Evolutionary conservation across 1,284 basidiomycete species (phyloP), one percentile per base, ranked within the genome.

Genomic region (Malassezia cuniculi): DNA sequence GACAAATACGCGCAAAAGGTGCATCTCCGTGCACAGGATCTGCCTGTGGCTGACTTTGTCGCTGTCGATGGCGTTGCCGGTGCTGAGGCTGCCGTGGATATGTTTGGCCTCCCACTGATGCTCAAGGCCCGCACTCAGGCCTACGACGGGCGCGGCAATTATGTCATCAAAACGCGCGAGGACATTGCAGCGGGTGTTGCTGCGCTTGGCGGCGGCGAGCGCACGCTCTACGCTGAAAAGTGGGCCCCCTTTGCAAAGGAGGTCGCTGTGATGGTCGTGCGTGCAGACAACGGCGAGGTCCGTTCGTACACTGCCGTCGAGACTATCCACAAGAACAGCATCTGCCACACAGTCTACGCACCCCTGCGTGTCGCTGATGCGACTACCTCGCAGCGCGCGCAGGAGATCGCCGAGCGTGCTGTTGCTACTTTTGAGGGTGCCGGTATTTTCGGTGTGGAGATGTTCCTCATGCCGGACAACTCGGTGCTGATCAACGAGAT

Each of bases 251-350:
- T 97, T 57, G 72, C 73, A 25, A 81, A 81, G 59, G 90, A 97
- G 68, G 80, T 95, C 19, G 87, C 90, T 0, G 89, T 97, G 31
- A 94, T 99, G 84, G 93, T 97, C 10, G 89, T 95, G 2, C 78
- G 85, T 18, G 59, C 57, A 43, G 49, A 51, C 6, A 47, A 51
- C 1, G 89, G 86, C 10, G 75, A 84, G 40, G 79, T 89, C 4
- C 67, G 71, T 18, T 81, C 82, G 6, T 99, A 97, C 65, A 86
- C 90, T 17, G 80, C 79, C 1, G 93, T 95, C 17, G 87, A 99
- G 71, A 97, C 93, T 0, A 74, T 97, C 11, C 93, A 97, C 70
- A 82, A 84, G 69, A 77, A 95, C 50, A 90, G 80, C 59, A 83
- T 97, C 36, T 86, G 93, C 60, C 84, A 95, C 62, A 76, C 94